Percentiles rank a stretch among this genome's conserved stretches.
Conservation (phyloP, 768 basidiomycete species). For the Tulasnella sp. region DNA sequence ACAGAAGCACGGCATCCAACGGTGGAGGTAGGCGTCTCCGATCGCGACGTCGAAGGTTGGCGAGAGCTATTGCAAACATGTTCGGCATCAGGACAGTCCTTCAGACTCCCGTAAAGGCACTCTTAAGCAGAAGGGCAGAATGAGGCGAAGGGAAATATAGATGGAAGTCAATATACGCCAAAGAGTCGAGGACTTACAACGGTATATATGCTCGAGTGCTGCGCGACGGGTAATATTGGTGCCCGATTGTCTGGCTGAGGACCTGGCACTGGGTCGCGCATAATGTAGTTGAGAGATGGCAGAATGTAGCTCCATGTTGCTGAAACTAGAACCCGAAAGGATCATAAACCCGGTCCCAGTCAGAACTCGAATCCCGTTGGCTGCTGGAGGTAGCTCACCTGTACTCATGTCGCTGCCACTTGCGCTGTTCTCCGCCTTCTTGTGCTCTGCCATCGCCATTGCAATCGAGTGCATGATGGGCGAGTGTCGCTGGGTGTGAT, state of each 20-base stretch:
- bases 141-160: background rate
- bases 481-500: background rate
- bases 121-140: background rate
- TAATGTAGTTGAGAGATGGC: constrained; percentile 31
- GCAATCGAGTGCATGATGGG: constrained; percentile 5
- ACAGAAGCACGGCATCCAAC: background rate
- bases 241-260: constrained; percentile 21
- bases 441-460: constrained; percentile 21
- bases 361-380: background rate
- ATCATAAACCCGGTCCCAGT: background rate
- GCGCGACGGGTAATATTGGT: constrained; percentile 25
- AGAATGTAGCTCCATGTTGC: constrained; percentile 31
- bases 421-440: constrained; percentile 25
- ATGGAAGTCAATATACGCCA: background rate
- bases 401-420: constrained; percentile 30
- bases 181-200: constrained; percentile 18
- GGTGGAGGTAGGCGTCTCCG: background rate
- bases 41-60: background rate
- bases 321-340: constrained; percentile 17
- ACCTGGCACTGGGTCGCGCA: constrained; percentile 25
- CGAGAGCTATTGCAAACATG: background rate
- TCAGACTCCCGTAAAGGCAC: background rate
- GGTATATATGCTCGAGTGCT: constrained; percentile 29
- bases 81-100: background rate
- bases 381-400: background rate